Conservation (phyloP, 768 basidiomycete genomes). For the Boletus rubescentipes region DNA sequence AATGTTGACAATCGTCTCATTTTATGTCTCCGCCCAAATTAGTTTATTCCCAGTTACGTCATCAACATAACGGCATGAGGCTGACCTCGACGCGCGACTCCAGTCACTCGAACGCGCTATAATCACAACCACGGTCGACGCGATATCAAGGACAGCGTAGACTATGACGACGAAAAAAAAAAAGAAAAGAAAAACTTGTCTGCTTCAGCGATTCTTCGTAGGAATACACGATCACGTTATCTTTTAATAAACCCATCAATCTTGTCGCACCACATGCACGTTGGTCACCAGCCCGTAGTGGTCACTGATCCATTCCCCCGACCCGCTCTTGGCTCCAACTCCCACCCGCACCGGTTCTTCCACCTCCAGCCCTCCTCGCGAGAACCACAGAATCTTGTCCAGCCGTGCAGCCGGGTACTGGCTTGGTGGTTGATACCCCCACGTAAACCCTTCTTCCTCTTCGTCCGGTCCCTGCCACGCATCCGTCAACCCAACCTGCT, state of each 20-base stretch:
- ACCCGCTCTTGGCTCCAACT: constrained; percentile 44
- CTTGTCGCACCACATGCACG: constrained; percentile 28
- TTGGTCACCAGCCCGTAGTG: constrained; percentile 59
- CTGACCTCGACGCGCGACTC: not conserved
- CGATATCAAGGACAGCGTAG: not conserved
- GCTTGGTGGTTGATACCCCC: constrained; percentile 61
- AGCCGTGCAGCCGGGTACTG: constrained; percentile 53
- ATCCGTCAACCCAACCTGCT: constrained; percentile 51
- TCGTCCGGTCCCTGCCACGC: constrained; percentile 52
- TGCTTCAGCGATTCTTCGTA: no score
- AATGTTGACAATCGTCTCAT: constrained; percentile 11
- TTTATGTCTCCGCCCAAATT: constrained; percentile 37
- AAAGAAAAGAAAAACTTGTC: no score
- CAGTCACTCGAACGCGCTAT: not conserved
- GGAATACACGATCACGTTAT: constrained; percentile 6
- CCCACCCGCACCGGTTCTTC: constrained; percentile 58
- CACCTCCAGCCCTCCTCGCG: constrained; percentile 48
- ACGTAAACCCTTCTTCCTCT: constrained; percentile 54
- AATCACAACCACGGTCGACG: constrained; percentile 11
- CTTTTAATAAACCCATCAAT: constrained; percentile 15
- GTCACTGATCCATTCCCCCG: constrained; percentile 60
- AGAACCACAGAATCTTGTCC: constrained; percentile 65
- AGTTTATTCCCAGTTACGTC: constrained; percentile 10
- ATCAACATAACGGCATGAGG: constrained; percentile 4
- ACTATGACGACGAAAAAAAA: not conserved